Conservation (phyloP, 2,329 filamentous ascomycete genomes). For the Beauveria medogensis region DNA sequence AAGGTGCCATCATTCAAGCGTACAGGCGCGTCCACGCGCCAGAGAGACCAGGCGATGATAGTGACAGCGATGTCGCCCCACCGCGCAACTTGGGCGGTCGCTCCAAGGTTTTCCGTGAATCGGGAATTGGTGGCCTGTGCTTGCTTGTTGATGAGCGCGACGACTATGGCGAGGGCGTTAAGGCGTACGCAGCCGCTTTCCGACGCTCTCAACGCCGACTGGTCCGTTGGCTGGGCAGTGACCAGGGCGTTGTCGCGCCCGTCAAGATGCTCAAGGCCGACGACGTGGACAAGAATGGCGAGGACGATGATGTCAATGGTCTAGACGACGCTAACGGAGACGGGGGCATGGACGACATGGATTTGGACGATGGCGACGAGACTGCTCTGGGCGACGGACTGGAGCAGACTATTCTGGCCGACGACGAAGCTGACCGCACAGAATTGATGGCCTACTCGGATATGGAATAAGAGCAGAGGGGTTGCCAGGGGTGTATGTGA, state of each 20-base stretch:
- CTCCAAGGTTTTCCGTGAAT: constrained; percentile 40
- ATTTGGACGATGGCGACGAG: constrained; percentile 28
- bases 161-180: constrained; percentile 70
- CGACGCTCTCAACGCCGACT: constrained; percentile 56
- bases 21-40: constrained; percentile 54
- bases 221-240: constrained; percentile 55
- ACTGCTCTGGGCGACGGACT: constrained; percentile 21
- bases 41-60: constrained; percentile 50
- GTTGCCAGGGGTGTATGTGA: neutral
- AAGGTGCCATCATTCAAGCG: constrained; percentile 60
- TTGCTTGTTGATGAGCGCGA: constrained; percentile 55
- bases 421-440: constrained; percentile 35
- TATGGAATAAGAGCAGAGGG: constrained; percentile 18
- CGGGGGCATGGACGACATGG: constrained; percentile 36
- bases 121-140: constrained; percentile 55
- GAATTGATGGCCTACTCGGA: constrained; percentile 31
- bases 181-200: constrained; percentile 57
- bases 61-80: constrained; percentile 47
- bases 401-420: constrained; percentile 29
- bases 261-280: constrained; percentile 32
- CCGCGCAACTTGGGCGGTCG: constrained; percentile 26
- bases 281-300: constrained; percentile 11
- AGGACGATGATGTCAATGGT: constrained; percentile 20
- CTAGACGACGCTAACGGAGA: constrained; percentile 31
- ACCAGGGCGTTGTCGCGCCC: constrained; percentile 39